Percentiles rank a stretch among this genome's conserved stretches.
Conservation (phyloP, 2,329 filamentous ascomycete species). For the Cytospora paraplurivora region DNA sequence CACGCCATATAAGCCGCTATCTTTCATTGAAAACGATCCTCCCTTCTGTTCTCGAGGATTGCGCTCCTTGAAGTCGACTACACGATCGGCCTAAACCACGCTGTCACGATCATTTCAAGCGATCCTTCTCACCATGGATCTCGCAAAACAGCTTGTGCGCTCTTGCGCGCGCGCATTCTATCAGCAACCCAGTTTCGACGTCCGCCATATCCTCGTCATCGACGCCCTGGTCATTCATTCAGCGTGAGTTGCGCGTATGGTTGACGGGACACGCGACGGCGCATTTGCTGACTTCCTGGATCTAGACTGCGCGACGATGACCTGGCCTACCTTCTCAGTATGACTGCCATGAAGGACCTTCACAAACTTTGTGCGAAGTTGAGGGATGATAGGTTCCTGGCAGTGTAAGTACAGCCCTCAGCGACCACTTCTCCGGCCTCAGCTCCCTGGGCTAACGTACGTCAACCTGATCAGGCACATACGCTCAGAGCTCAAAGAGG, state of each 20-base stretch:
- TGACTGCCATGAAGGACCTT: conserved; percentile 82
- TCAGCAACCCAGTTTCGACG: conserved; percentile 58
- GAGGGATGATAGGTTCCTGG: conserved; percentile 81
- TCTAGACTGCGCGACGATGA: conserved; percentile 81
- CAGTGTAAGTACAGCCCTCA: conserved; percentile 60
- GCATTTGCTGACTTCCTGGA: conserved; percentile 70
- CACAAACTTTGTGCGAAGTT: conserved; percentile 86
- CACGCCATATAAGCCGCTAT: background rate
- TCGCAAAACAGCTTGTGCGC: conserved; percentile 77
- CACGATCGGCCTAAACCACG: background rate
- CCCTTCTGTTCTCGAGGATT: background rate
- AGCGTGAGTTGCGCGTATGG: conserved; percentile 68
- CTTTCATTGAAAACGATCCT: background rate
- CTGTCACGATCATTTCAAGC: background rate
- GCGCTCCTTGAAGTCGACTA: background rate
- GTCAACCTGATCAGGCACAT: conserved; percentile 55
- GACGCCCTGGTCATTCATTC: conserved; percentile 87
- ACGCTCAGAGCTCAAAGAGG: conserved; percentile 76
- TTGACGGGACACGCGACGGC: conserved; percentile 73
- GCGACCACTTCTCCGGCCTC: background rate
- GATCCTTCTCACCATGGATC: conserved; percentile 45
- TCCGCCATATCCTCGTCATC: conserved; percentile 79
- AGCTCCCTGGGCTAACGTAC: conserved; percentile 14
- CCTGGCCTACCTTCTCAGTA: conserved; percentile 80
- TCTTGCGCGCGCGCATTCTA: conserved; percentile 79